phyloP scores from a whole-genome alignment of 2,329 filamentous ascomycete genomes.

The Fusarium guadeloupense region DNA sequence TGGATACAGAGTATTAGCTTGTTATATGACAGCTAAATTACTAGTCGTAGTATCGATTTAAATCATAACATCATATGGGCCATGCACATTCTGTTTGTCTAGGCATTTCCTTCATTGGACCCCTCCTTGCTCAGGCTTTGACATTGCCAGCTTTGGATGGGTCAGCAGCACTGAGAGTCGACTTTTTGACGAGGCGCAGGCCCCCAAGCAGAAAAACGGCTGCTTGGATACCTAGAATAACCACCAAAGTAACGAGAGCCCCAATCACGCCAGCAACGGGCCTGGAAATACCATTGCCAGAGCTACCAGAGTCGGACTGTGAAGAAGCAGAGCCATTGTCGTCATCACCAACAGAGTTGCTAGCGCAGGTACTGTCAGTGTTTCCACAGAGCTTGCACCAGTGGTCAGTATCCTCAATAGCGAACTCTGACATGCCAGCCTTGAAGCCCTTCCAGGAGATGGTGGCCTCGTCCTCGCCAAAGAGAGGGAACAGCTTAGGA shows the following conservation, averaged over 20 bases:
- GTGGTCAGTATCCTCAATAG: constrained; percentile 68
- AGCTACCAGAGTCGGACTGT: constrained; percentile 38
- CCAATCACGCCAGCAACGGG: constrained; percentile 85
- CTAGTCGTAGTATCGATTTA: constrained; percentile 7
- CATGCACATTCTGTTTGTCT: not conserved
- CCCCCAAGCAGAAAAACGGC: constrained; percentile 55
- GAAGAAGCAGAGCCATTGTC: constrained; percentile 28
- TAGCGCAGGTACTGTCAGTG: constrained; percentile 71
- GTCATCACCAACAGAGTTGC: constrained; percentile 32
- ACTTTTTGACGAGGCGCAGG: constrained; percentile 60
- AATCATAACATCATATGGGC: constrained; percentile 3
- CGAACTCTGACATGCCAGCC: constrained; percentile 69
- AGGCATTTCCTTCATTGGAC: not conserved
- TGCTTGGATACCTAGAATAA: constrained; percentile 58
- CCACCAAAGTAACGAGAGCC: constrained; percentile 69
- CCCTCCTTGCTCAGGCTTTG: constrained; percentile 37
- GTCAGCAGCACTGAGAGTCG: constrained; percentile 42
- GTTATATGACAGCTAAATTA: not conserved
- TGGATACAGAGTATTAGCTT: not conserved
- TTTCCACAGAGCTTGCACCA: constrained; percentile 85
- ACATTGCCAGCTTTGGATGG: constrained; percentile 13
- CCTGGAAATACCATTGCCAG: constrained; percentile 64
- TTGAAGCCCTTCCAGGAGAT: constrained; percentile 77
- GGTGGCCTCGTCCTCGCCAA: constrained; percentile 63
- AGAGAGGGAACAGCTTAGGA: constrained; percentile 63